These are phyloP conservation scores for Pseudogymnoascus sp. DNA, from an alignment of 2,329 filamentous ascomycete genomes.

Conservation along the genomic window DNA sequence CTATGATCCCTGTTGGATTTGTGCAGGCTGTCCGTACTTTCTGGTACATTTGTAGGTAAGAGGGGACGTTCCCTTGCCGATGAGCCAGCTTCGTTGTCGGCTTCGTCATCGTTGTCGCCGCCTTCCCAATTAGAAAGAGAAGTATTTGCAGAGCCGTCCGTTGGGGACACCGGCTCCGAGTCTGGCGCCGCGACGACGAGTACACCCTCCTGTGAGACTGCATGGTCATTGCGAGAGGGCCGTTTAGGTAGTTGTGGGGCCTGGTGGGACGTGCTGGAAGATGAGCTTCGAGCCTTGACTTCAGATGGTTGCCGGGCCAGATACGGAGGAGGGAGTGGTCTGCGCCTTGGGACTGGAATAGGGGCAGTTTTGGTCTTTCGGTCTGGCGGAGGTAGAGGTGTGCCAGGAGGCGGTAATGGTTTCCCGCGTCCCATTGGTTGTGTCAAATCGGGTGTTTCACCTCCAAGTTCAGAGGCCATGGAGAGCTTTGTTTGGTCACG, in stretches of 20 bases:
- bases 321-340: conserved; percentile 44
- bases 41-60: neutral
- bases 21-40: neutral
- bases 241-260: conserved; percentile 41
- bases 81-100: no score
- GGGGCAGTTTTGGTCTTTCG: conserved; percentile 50
- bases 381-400: conserved; percentile 64
- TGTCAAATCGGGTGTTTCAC: conserved; percentile 21
- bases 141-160: conserved; percentile 21
- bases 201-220: conserved; percentile 31
- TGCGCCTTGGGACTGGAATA: conserved; percentile 54
- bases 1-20: neutral
- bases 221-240: conserved; percentile 29
- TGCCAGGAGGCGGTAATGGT: conserved; percentile 72
- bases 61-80: neutral
- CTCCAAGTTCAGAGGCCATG: neutral
- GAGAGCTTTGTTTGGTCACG: conserved; percentile 32
- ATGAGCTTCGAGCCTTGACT: conserved; percentile 8
- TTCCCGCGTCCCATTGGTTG: conserved; percentile 77
- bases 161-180: conserved; percentile 45
- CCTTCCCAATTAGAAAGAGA: neutral
- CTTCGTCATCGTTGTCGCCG: neutral
- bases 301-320: conserved; percentile 23
- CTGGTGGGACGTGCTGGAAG: neutral
- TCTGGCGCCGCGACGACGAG: conserved; percentile 57